A percentile compares a stretch with the other conserved stretches of the same genome.
Conservation (phyloP, 2,329 filamentous ascomycete genomes). For the Sarocladiaceae sp. region DNA sequence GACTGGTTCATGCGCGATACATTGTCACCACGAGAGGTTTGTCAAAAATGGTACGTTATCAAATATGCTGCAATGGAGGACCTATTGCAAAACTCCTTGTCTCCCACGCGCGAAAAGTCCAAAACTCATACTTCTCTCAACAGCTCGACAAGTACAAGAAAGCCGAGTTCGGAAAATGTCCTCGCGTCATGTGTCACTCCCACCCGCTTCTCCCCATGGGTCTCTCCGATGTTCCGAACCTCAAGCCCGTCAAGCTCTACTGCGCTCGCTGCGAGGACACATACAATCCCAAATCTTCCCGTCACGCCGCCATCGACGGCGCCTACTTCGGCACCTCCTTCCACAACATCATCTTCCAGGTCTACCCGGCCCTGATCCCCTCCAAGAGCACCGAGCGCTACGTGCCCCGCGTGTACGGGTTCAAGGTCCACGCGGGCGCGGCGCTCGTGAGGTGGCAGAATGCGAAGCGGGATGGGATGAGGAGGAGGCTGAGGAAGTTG, state of each 20-base stretch:
- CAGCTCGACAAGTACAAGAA: conserved; percentile 99
- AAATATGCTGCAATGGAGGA: no score
- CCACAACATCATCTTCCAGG: conserved; percentile 98
- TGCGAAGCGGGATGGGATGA: conserved; percentile 73
- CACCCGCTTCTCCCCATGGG: conserved; percentile 94
- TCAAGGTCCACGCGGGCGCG: conserved; percentile 87
- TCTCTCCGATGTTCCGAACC: conserved; percentile 79
- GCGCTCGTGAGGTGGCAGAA: conserved; percentile 90
- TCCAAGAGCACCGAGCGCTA: conserved; percentile 81
- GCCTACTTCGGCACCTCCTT: conserved; percentile 98
- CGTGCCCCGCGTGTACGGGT: conserved; percentile 86
- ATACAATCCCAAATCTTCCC: conserved; percentile 97
- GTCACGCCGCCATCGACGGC: conserved; percentile 90
- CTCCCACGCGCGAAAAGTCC: background rate
- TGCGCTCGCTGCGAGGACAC: conserved; percentile 96
- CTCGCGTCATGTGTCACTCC: conserved; percentile 87
- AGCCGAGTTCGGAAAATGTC: conserved; percentile 95
- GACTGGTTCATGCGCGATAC: conserved; percentile 90
- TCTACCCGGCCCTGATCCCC: conserved; percentile 86
- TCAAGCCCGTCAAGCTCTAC: conserved; percentile 92
- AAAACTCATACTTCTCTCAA: background rate
- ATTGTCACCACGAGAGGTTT: conserved; percentile 93
- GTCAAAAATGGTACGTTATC: conserved; percentile 77
- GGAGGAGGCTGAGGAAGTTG: conserved; percentile 62
- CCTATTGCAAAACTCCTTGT: background rate